Evolutionary conservation across 139 green algal species (phyloP).

Genomic region (Chlorella sp.): DNA sequence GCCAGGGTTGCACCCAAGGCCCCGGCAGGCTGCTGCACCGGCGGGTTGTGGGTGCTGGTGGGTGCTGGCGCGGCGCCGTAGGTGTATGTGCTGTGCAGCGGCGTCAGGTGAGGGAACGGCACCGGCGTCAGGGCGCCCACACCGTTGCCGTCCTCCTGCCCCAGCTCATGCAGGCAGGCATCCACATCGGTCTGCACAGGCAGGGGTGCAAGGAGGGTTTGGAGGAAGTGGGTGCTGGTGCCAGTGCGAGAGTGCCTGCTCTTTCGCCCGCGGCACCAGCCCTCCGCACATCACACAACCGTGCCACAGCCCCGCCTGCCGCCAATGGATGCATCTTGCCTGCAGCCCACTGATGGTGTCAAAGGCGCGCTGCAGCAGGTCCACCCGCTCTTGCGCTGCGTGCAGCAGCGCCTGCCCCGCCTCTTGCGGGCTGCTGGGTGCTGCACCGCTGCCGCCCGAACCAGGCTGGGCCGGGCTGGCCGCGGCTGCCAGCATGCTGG

Average conservation of each 20-base stretch:
- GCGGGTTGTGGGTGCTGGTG: no score
- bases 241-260: no score
- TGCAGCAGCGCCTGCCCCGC: neutral
- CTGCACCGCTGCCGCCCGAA: neutral
- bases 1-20: no score
- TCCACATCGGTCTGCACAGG: neutral
- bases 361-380: neutral
- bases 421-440: neutral
- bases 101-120: conserved; percentile 16
- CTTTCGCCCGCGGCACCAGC: neutral
- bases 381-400: neutral
- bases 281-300: neutral
- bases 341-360: conserved; percentile 9
- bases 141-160: neutral
- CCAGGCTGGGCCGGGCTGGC: no score
- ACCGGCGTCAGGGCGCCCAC: neutral
- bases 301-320: neutral
- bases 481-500: neutral
- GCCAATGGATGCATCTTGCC: neutral
- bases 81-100: neutral
- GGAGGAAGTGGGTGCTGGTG: neutral
- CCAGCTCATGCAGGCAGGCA: neutral
- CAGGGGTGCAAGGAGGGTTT: neutral
- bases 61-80: neutral
- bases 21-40: neutral